Evolutionary conservation across 805 yeast genomes (phyloP), one percentile per base, ranked within the genome.

Genomic region (Metschnikowia drakensbergensis): DNA sequence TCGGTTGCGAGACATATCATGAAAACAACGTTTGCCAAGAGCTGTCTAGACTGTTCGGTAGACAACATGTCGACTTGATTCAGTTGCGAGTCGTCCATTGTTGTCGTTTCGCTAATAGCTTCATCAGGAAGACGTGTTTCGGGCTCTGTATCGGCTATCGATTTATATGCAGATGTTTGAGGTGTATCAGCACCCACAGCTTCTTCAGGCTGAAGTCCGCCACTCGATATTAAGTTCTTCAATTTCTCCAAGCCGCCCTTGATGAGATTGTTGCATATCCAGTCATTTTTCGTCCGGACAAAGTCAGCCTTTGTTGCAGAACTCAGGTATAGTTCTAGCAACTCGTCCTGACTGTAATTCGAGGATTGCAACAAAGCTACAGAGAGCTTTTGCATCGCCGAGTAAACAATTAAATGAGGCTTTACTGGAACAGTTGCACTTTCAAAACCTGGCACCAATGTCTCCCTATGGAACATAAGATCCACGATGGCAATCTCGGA

Each of bases 211-310:
- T 7, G 34, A 25, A 29, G 22, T 3, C 3, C 28, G 8, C 34
- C 27, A 1, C 22, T 6, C 4, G 28, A 8, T 13, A 40, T n/a
- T 31, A 36, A 40, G 8, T 30, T 5, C 11, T 25, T 40, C 8
- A 40, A 23, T 5, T 22, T 22, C 3, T 25, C 9, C 22, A 40
- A 40, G 11, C 43, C 25, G 17, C 43, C 29, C 11, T 35, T 11
- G 10, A 42, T 28, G 33, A 42, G 25, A 17, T 22, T 10, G 7
- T 42, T 7, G 11, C 23, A 30, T 9, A 69, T 51, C 75, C 74
- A 71, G 4, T 56, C 45, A 46, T 66, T 67, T 52, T 72, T 72
- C n/a, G 47, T 44, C n/a, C 49, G 43, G 3, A 50, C 47, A 45
- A 69, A 71, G 1, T 50, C 36, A 0, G 45, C 38, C 17, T 37